These are phyloP conservation scores for Pichia kluyveri DNA, from an alignment of 805 yeast species.

Conservation along the genomic window DNA sequence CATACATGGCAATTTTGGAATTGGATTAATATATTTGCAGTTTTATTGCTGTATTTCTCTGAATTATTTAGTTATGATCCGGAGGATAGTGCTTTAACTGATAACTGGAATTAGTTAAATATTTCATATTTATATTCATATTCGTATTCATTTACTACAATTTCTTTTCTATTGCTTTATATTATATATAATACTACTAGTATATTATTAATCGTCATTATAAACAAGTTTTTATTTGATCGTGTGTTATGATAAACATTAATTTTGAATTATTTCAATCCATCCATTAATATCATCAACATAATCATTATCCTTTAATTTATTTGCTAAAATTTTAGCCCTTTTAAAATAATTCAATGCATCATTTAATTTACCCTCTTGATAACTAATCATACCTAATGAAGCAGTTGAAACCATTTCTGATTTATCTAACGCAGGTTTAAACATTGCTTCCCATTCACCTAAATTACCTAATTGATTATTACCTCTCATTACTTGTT, in stretches of 20 bases:
- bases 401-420: constrained; percentile 17
- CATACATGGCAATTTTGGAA: constrained; percentile 97
- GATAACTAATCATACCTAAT: constrained; percentile 11
- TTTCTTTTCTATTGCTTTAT: background rate
- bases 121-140: background rate
- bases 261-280: constrained; percentile 7
- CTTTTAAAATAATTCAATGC: constrained; percentile 12
- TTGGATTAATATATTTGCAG: constrained; percentile 84
- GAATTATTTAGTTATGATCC: constrained; percentile 47
- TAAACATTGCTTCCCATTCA: constrained; percentile 10
- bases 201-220: background rate
- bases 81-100: constrained; percentile 26
- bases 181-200: background rate
- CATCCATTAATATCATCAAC: constrained; percentile 10
- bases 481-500: constrained; percentile 1
- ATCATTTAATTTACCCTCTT: constrained; percentile 3
- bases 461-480: constrained; percentile 5
- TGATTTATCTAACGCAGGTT: constrained; percentile 14
- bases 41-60: constrained; percentile 68
- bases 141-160: background rate
- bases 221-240: background rate
- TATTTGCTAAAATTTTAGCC: constrained; percentile 11
- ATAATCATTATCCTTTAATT: constrained; percentile 10
- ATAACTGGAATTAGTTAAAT: constrained; percentile 20
- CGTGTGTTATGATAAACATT: background rate